Evolutionary conservation across 164 flowering plant genomes (phyloP), one percentile per base, ranked within the genome.

Genomic region (Piper betle): DNA sequence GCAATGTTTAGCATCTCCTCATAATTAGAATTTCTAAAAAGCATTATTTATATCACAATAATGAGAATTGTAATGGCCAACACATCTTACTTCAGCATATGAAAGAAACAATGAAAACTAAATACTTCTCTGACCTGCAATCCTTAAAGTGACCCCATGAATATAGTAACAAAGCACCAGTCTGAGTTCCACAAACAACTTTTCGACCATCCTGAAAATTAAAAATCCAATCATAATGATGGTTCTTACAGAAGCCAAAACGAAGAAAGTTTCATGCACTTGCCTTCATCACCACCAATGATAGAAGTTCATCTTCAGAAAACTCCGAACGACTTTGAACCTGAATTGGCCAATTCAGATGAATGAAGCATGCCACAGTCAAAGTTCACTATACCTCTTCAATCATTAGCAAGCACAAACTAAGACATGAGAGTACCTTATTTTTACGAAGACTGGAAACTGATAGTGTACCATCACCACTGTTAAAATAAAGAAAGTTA

Each of bases 391-490:
- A 25, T 25, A 25, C 33, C 33, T 25, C 33, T 25, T 20, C 50
- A 43, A 8, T 55, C 16, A 56, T 25, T 46, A 46, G 3, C 50
- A 5, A 46, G 10, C 11, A 9, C 11, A 46, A 46, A 46, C 15
- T 12, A 46, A 0, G 3, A 1, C 15, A 46, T 43, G 38, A 58
- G 52, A 70, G 62, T 68, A 81, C 99, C 83, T 83, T 91, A 70
- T 82, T 84, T 72, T 80, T 85, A 50, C 93, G 82, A 37, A 94
- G 80, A 76, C 79, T 85, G 80, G 87, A 91, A 63, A 91, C 95
- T 33, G 99, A 91, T 10, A 88, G 74, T 59, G 96, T 85, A 39
- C 99, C 99, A 77, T 94, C 99, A 39, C 97, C 97, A 84, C 99
- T 94, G 50, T 13, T 72, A 71, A 6, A 52, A 65, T 57, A 66